Percentiles rank a stretch among this genome's conserved stretches.
These are phyloP conservation scores for Alternaria solani DNA, from an alignment of 2,329 filamentous ascomycete genomes.

Conservation along the genomic window DNA sequence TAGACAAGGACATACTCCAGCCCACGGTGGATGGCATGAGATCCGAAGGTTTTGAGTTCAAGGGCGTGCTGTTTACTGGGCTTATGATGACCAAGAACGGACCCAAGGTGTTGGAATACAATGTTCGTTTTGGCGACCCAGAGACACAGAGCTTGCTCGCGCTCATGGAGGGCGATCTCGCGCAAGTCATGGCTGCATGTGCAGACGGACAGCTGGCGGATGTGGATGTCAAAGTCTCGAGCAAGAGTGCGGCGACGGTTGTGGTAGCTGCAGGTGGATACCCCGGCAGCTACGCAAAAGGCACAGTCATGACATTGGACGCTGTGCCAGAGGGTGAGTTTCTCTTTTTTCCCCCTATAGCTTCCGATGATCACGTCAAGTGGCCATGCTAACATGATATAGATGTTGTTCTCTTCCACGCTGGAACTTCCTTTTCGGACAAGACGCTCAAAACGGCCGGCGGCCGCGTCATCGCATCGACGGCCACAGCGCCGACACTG, in stretches of 20 bases:
- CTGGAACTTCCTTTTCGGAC: conserved; percentile 75
- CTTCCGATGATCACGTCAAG: conserved; percentile 44
- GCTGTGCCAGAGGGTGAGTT: conserved; percentile 57
- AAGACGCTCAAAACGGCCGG: conserved; percentile 77
- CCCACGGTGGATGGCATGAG: conserved; percentile 91
- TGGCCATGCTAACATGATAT: conserved; percentile 26
- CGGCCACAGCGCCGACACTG: conserved; percentile 77
- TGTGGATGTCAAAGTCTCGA: conserved; percentile 71
- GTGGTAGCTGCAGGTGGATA: conserved; percentile 95
- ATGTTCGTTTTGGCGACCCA: conserved; percentile 90
- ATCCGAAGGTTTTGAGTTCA: conserved; percentile 66
- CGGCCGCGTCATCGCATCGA: conserved; percentile 93
- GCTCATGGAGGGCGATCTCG: conserved; percentile 84
- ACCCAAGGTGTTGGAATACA: conserved; percentile 88
- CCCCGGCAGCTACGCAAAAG: conserved; percentile 82
- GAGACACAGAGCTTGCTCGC: conserved; percentile 88
- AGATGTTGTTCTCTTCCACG: conserved; percentile 84
- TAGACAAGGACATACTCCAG: conserved; percentile 84
- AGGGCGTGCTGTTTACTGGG: conserved; percentile 85
- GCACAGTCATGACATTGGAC: conserved; percentile 67
- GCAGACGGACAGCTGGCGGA: conserved; percentile 76
- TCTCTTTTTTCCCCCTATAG: conserved; percentile 44
- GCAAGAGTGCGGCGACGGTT: conserved; percentile 83
- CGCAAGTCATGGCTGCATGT: conserved; percentile 87
- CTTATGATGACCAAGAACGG: conserved; percentile 87